Conservation (phyloP, 2,329 filamentous ascomycete species). For the Pseudogymnoascus sp. region DNA sequence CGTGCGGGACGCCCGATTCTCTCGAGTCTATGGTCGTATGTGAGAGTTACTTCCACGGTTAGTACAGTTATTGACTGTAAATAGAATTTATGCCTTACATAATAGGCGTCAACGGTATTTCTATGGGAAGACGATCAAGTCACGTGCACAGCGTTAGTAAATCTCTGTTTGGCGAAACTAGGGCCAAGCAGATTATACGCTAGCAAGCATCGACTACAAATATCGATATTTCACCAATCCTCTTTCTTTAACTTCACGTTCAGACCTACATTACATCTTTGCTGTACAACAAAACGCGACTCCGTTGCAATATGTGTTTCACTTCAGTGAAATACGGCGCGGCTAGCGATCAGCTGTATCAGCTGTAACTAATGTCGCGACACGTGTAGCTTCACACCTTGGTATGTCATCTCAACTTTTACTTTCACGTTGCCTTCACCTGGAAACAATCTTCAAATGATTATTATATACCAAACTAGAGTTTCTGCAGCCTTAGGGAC, state of each 20-base stretch:
- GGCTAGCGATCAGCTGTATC: not conserved
- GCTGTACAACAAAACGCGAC: not conserved
- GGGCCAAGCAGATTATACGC: not conserved
- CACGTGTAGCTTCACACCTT: not conserved
- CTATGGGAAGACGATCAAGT: not conserved
- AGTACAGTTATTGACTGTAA: not conserved
- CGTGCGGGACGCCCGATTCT: not conserved
- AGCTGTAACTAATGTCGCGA: not conserved
- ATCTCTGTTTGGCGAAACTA: conserved; percentile 8
- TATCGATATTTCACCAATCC: conserved; percentile 7
- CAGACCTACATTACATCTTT: not conserved
- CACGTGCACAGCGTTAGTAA: not conserved
- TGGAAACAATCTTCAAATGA: conserved; percentile 6
- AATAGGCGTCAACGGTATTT: not conserved
- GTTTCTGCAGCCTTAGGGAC: conserved; percentile 7
- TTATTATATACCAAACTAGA: conserved; percentile 8
- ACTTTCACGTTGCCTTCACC: not conserved
- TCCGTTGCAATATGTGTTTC: not conserved
- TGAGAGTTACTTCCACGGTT: not conserved
- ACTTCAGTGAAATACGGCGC: not conserved
- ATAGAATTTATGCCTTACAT: not conserved
- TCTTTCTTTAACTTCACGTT: conserved; percentile 4
- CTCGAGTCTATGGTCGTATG: not conserved
- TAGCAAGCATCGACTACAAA: conserved; percentile 8
- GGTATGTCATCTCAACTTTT: conserved; percentile 1